Conservation (phyloP, 2,329 filamentous ascomycete species). For the Sporothrix brasiliensis region DNA sequence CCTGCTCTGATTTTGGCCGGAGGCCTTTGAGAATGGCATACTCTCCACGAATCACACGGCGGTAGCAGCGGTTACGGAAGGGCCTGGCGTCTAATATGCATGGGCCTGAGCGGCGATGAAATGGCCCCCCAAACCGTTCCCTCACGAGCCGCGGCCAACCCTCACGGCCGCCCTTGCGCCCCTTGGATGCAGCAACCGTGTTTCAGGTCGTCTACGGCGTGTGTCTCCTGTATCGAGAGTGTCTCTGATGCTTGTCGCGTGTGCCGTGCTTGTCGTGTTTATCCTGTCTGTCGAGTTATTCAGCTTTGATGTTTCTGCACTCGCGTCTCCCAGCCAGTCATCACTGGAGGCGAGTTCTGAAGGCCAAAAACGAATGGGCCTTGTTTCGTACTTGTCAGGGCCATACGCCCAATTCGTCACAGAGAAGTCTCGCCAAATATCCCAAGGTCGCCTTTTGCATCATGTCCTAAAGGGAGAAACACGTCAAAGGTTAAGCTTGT, state of each 20-base stretch:
- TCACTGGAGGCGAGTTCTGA: neutral
- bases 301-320: no score
- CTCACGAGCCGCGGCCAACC: neutral
- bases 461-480: slow-evolving; percentile 1
- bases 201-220: slow-evolving; percentile 10
- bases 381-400: neutral
- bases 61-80: slow-evolving; percentile 5
- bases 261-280: neutral
- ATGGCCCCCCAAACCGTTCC: neutral
- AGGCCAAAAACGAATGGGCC: neutral
- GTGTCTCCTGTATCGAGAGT: neutral
- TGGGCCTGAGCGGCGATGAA: no score
- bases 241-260: neutral
- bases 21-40: neutral
- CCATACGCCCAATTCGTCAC: no score
- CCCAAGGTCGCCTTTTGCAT: neutral
- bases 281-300: no score
- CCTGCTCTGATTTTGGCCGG: no score
- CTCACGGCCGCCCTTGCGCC: neutral
- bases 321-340: neutral
- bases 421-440: no score
- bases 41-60: slow-evolving; percentile 5
- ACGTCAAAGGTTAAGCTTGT: neutral
- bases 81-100: no score
- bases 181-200: slow-evolving; percentile 13